Percentiles rank a stretch among this genome's conserved stretches.
Evolutionary conservation across 2,329 filamentous ascomycete species (phyloP).

Genomic region (Pestalotiopsis sp.): DNA sequence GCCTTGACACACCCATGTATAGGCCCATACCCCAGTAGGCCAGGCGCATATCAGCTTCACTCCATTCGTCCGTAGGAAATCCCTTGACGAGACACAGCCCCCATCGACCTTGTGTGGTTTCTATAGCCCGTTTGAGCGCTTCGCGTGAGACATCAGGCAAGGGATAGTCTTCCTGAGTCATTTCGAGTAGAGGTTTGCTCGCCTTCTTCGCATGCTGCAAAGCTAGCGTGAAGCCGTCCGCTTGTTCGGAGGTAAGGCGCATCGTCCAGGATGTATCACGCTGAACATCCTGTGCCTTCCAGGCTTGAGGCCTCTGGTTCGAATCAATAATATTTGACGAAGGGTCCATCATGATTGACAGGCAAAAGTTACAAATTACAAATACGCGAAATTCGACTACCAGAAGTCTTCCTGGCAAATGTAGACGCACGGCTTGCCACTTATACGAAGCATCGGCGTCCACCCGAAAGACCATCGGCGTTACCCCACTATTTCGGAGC

Average conservation of each 20-base stretch:
- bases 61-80: slow-evolving; percentile 19
- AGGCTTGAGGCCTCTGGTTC: background rate
- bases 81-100: slow-evolving; percentile 20
- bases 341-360: background rate
- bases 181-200: slow-evolving; percentile 17
- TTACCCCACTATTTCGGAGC: background rate
- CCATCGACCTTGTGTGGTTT: slow-evolving; percentile 17
- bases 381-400: no score
- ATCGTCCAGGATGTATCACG: slow-evolving; percentile 14
- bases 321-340: background rate
- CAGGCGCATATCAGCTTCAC: slow-evolving; percentile 16
- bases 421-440: background rate
- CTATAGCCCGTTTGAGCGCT: slow-evolving; percentile 16
- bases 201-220: slow-evolving; percentile 11
- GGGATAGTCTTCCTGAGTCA: slow-evolving; percentile 19
- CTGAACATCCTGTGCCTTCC: slow-evolving; percentile 17
- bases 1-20: slow-evolving; percentile 17
- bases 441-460: background rate
- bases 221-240: slow-evolving; percentile 12
- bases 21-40: slow-evolving; percentile 21
- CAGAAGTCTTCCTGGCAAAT: background rate
- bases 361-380: no score
- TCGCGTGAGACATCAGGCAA: slow-evolving; percentile 10
- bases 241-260: slow-evolving; percentile 13
- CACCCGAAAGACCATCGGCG: background rate